These are phyloP conservation scores for Alnus rubra DNA, from an alignment of 306 rosid genomes.

Conservation along the genomic window DNA sequence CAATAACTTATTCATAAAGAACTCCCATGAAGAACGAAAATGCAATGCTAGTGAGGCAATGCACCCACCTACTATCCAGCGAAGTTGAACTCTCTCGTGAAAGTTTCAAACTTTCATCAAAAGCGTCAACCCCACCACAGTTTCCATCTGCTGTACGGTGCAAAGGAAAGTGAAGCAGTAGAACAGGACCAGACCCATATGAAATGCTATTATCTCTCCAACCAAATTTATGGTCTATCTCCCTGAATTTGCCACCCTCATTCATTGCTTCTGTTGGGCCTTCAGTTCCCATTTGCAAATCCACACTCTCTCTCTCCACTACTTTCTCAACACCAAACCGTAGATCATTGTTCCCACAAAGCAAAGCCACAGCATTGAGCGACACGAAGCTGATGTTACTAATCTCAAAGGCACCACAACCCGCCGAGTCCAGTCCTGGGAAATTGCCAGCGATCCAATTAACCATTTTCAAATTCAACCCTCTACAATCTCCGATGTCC, in stretches of 20 bases:
- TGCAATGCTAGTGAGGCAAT: background rate
- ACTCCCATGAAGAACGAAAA: constrained; percentile 15
- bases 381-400: constrained; percentile 61
- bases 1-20: constrained; percentile 7
- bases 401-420: constrained; percentile 64
- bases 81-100: constrained; percentile 24
- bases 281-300: constrained; percentile 30
- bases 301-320: constrained; percentile 63
- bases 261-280: constrained; percentile 1
- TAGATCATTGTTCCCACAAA: constrained; percentile 49
- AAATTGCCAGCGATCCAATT: constrained; percentile 49
- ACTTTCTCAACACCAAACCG: constrained; percentile 64
- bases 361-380: constrained; percentile 61
- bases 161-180: constrained; percentile 63
- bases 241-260: constrained; percentile 9
- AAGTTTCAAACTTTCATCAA: constrained; percentile 18
- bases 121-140: constrained; percentile 22
- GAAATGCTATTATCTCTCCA: constrained; percentile 43
- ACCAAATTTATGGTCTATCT: constrained; percentile 27
- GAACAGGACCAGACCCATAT: constrained; percentile 66
- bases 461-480: constrained; percentile 35
- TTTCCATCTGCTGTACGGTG: constrained; percentile 22
- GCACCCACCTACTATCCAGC: constrained; percentile 49
- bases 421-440: constrained; percentile 57
- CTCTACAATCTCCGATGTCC: constrained; percentile 53